Base-by-base conservation (phyloP, 2,329 filamentous ascomycete genomes). In the Epichloe brachyelytri region DNA sequence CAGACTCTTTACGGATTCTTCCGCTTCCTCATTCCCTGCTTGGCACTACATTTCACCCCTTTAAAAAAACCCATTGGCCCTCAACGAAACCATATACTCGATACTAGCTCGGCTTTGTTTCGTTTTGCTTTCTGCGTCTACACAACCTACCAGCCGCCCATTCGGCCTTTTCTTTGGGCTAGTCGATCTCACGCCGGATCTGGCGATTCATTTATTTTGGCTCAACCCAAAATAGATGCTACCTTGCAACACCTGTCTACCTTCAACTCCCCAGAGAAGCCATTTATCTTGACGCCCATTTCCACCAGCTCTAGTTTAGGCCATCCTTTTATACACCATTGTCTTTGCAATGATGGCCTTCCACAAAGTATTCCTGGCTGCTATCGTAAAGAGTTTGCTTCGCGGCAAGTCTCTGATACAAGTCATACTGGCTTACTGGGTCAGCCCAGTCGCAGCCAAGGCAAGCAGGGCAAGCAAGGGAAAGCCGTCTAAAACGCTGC, bases 401-500 rank as follows among this genome's bases (percentile, higher is more conserved):
- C 71, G 74, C 48, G 79, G 79, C 58, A 81, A 77, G 66, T 78
- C 78, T 47, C 66, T 82, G 54, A 63, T 83, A 53, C 73, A 78
- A 60, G 75, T 77, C 48, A 67, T 82, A 33, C 64, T 83, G 53
- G 68, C 75, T 53, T 76, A 75, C 60, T 79, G 76, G 75, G 64
- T 73, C 43, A 68, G 64, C 52, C 71, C 76, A 33, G 57, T 68
- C 44, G 56, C 62, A 44, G 53, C 68, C 50, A 67, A 66, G 43
- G 57, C 54, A 45, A 49, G 53, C 50, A 67, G 65, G 41, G 57
- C 53, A 45, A 49, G 53, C 45, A 60, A 63, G 19, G 54, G 48
- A 37, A 57, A 56, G 8, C 49, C 57, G 41, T 59, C 51, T 47
- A 60, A 56, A 53, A 69, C 60, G 50, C 57, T 71, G 38, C 66